Evolutionary conservation across 1,139 yeast genomes (phyloP).

Genomic region (Yamadazyma diospyri): DNA sequence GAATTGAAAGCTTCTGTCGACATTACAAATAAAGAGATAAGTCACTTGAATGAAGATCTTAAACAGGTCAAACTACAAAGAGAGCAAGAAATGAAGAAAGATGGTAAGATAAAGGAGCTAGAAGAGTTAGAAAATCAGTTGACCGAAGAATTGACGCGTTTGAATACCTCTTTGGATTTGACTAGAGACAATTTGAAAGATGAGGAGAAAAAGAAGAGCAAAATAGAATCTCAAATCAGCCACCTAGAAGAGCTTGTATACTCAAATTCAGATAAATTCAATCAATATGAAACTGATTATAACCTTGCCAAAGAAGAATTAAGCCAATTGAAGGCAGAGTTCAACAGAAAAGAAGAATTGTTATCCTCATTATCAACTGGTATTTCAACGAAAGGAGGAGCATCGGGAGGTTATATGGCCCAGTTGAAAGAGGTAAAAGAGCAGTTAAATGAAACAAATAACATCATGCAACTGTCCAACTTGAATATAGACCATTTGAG

Average conservation of each 20-base stretch:
- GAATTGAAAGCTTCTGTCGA: conserved; percentile 37
- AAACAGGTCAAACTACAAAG: conserved; percentile 50
- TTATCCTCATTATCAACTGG: conserved; percentile 86
- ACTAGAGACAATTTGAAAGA: conserved; percentile 52
- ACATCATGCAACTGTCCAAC: conserved; percentile 57
- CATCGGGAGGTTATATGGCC: conserved; percentile 75
- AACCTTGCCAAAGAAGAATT: conserved; percentile 42
- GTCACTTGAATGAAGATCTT: conserved; percentile 59
- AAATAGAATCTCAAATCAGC: conserved; percentile 15
- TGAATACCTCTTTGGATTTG: conserved; percentile 61
- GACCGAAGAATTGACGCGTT: conserved; percentile 65
- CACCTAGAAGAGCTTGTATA: conserved; percentile 25
- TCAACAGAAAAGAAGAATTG: conserved; percentile 69
- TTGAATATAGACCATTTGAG: conserved; percentile 57
- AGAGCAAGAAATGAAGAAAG: conserved; percentile 60
- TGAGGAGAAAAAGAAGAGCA: conserved; percentile 28
- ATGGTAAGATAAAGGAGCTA: conserved; percentile 57
- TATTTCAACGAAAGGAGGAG: conserved; percentile 73
- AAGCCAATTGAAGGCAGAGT: conserved; percentile 43
- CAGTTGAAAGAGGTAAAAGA: conserved; percentile 69
- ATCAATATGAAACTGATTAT: conserved; percentile 33
- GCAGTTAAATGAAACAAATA: conserved; percentile 50
- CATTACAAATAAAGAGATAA: conserved; percentile 52
- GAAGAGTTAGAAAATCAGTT: conserved; percentile 58
- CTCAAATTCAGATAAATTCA: conserved; percentile 25